These are phyloP conservation scores for Aureobasidium leucospermi DNA, from an alignment of 2,329 filamentous ascomycete genomes.

Conservation along the genomic window DNA sequence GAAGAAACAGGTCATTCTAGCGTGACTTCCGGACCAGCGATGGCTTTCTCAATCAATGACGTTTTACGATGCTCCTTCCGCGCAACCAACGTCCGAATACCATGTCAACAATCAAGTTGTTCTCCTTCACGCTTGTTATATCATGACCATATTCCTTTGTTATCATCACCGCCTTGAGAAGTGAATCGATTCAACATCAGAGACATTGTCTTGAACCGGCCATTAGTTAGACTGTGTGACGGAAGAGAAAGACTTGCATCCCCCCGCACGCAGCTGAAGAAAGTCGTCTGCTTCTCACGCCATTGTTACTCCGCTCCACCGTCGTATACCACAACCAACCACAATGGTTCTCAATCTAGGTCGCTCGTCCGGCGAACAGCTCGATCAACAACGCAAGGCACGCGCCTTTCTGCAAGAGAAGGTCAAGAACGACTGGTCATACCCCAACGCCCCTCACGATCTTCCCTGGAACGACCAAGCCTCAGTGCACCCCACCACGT, in stretches of 20 bases:
- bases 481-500: not conserved
- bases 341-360: conserved; percentile 25
- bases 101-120: not conserved
- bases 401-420: conserved; percentile 34
- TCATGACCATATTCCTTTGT: not conserved
- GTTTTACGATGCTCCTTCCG: not conserved
- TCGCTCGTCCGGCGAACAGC: conserved; percentile 23
- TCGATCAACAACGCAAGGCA: conserved; percentile 35
- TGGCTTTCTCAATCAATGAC: not conserved
- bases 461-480: not conserved
- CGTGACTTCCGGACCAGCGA: not conserved
- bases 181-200: not conserved
- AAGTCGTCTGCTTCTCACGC: not conserved
- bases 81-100: not conserved
- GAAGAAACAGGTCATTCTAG: not conserved
- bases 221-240: not conserved
- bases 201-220: not conserved
- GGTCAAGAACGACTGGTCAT: conserved; percentile 40
- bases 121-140: not conserved
- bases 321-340: not conserved
- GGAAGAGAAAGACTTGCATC: not conserved
- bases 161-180: not conserved
- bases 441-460: conserved; percentile 28
- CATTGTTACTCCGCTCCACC: not conserved
- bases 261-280: not conserved